A percentile compares a stretch with the other conserved stretches of the same genome.
These are phyloP conservation scores for Pezicula radicicola DNA, from an alignment of 2,329 filamentous ascomycete species.

Conservation along the genomic window DNA sequence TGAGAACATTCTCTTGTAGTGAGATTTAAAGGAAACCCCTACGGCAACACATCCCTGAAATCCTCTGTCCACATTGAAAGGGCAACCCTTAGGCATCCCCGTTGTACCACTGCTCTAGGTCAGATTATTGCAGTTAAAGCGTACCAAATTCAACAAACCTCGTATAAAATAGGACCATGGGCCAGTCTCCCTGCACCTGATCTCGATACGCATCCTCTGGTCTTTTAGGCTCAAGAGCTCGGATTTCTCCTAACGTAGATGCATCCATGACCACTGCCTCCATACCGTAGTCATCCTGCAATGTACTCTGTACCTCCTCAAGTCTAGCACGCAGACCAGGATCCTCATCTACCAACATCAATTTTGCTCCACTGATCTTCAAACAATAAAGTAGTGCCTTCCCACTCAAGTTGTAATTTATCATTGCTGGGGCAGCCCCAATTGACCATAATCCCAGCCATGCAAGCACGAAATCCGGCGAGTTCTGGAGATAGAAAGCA, in stretches of 20 bases:
- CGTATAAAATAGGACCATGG: constrained; percentile 69
- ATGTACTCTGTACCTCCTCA: constrained; percentile 50
- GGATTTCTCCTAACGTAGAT: constrained; percentile 42
- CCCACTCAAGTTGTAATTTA: constrained; percentile 66
- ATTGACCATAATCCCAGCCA: constrained; percentile 65
- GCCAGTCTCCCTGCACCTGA: constrained; percentile 47
- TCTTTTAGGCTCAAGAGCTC: constrained; percentile 42
- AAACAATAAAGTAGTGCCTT: constrained; percentile 65
- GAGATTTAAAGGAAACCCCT: constrained; percentile 1
- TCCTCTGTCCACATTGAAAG: constrained; percentile 49
- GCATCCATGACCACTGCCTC: constrained; percentile 50
- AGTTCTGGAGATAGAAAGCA: constrained; percentile 65
- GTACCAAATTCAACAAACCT: constrained; percentile 34
- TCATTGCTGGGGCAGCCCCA: constrained; percentile 66
- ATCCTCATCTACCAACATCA: constrained; percentile 59
- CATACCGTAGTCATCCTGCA: constrained; percentile 47
- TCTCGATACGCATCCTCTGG: constrained; percentile 54
- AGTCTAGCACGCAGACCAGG: constrained; percentile 52
- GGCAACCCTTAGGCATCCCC: constrained; percentile 69
- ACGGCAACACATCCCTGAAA: constrained; percentile 26
- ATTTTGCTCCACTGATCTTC: constrained; percentile 49
- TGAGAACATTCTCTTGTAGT: neutral
- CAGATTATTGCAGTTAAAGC: neutral
- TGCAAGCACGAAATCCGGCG: constrained; percentile 62
- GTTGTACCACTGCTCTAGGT: constrained; percentile 59